Percentiles rank a stretch among this genome's conserved stretches.
Conservation (phyloP, 2,329 filamentous ascomycete species). For the Lecanicillium sp. region DNA sequence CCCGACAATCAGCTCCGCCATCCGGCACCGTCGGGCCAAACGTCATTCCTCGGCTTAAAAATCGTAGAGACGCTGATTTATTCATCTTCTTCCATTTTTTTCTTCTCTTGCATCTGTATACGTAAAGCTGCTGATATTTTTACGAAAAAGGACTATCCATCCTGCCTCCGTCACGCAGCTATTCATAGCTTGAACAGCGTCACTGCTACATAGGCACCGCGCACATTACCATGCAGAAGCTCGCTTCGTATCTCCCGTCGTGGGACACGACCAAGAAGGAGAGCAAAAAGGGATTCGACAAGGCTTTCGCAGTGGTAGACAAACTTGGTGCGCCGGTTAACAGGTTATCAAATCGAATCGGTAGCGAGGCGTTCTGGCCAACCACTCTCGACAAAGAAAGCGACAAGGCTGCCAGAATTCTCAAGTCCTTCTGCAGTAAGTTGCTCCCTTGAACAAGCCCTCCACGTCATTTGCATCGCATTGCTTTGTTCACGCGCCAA, state of each 20-base stretch:
- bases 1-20: conserved; percentile 4
- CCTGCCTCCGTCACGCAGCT: background rate
- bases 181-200: background rate
- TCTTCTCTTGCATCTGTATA: background rate
- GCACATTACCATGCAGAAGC: conserved; percentile 29
- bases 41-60: conserved; percentile 12
- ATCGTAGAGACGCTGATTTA: background rate
- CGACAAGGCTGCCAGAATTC: conserved; percentile 81
- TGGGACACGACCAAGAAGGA: conserved; percentile 50
- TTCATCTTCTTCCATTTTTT: no score
- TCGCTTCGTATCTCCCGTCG: conserved; percentile 30
- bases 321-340: conserved; percentile 69
- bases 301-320: conserved; percentile 51
- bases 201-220: background rate
- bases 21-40: conserved; percentile 7
- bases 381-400: conserved; percentile 81
- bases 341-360: conserved; percentile 72
- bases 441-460: no score
- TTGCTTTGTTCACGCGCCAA: background rate
- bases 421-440: conserved; percentile 80
- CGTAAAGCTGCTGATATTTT: background rate
- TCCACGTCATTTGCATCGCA: no score
- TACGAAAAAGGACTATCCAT: no score
- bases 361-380: conserved; percentile 80
- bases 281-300: conserved; percentile 66